phyloP scores from a whole-genome alignment of 2,329 filamentous ascomycete species.

The Onygenales sp. region DNA sequence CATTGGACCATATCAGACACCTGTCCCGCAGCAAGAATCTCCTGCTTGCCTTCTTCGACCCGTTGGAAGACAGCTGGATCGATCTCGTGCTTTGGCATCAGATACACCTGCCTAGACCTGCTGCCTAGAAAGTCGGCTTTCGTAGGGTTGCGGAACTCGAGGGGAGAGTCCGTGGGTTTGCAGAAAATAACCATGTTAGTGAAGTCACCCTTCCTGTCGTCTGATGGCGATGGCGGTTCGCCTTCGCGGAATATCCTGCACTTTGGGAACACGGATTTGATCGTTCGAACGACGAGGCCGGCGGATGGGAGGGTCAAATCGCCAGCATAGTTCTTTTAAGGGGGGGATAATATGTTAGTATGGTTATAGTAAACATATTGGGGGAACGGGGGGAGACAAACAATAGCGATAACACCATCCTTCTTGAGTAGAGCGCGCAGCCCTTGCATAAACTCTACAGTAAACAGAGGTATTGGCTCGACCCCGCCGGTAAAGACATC shows the following conservation, averaged over 20 bases:
- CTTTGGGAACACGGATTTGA: constrained; percentile 70
- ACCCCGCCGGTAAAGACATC: constrained; percentile 97
- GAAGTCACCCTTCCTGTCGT: constrained; percentile 56
- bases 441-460: constrained; percentile 66
- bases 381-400: constrained; percentile 35
- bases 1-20: constrained; percentile 58
- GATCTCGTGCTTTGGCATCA: constrained; percentile 66
- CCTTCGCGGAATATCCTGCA: constrained; percentile 87
- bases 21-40: constrained; percentile 38
- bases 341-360: neutral
- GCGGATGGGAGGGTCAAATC: constrained; percentile 71
- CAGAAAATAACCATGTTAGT: constrained; percentile 97
- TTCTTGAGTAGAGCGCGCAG: constrained; percentile 63
- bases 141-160: constrained; percentile 59
- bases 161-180: constrained; percentile 49
- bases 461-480: constrained; percentile 83
- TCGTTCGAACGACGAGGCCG: constrained; percentile 70
- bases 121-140: constrained; percentile 63
- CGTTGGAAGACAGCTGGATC: constrained; percentile 29
- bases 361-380: neutral
- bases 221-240: constrained; percentile 42
- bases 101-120: constrained; percentile 56
- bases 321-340: constrained; percentile 76
- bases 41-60: constrained; percentile 36
- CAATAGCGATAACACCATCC: constrained; percentile 78